phyloP scores from a whole-genome alignment of 108 stramenopile species.

The Skeletonema grethae region DNA sequence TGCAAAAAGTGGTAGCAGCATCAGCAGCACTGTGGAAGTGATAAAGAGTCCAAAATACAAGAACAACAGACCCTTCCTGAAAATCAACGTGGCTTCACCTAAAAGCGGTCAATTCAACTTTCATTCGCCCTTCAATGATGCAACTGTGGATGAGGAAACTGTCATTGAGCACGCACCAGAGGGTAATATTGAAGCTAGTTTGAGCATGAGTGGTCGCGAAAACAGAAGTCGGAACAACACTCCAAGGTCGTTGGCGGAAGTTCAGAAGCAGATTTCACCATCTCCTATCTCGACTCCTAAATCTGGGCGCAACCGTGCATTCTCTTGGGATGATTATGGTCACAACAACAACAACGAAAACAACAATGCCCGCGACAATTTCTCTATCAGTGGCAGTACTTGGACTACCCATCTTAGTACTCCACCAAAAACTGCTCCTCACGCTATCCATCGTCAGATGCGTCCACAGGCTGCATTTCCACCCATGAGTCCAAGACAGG shows the following conservation, averaged over 20 bases:
- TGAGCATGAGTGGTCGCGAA: not conserved
- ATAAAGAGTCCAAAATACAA: not conserved
- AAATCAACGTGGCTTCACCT: not conserved
- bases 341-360: not conserved
- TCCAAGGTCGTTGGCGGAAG: not conserved
- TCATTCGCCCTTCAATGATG: not conserved
- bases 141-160: not conserved
- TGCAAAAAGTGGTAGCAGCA: conserved; percentile 7
- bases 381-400: not conserved
- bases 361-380: not conserved
- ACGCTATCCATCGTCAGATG: not conserved
- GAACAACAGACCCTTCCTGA: not conserved
- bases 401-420: not conserved
- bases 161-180: conserved; percentile 3
- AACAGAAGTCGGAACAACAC: not conserved
- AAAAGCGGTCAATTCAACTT: too few relatives aligned
- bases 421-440: not conserved
- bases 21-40: conserved; percentile 4
- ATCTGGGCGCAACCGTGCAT: not conserved
- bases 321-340: not conserved
- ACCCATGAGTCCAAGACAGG: not conserved
- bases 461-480: not conserved
- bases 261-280: not conserved
- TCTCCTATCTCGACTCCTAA: not conserved
- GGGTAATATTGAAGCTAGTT: conserved; percentile 1